Evolutionary conservation across 1,139 yeast genomes (phyloP).

Genomic region (Hemisphaericaspora xylofermentans): DNA sequence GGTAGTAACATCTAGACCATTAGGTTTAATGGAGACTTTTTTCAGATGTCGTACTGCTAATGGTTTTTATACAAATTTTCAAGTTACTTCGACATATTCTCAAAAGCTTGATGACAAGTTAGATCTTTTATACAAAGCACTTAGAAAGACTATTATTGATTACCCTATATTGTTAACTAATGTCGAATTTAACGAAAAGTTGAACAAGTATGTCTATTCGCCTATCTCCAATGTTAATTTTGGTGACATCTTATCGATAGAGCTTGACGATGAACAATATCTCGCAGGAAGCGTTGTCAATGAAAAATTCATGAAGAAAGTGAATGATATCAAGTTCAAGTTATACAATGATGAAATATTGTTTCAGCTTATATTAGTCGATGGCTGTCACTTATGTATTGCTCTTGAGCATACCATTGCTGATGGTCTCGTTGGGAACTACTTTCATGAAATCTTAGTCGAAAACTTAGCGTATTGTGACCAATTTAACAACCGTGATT

Average conservation of each 20-base stretch:
- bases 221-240: conserved; percentile 26
- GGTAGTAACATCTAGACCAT: conserved; percentile 19
- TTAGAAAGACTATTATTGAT: conserved; percentile 34
- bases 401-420: conserved; percentile 42
- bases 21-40: conserved; percentile 37
- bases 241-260: conserved; percentile 26
- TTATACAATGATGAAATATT: conserved; percentile 30
- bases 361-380: conserved; percentile 31
- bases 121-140: conserved; percentile 24
- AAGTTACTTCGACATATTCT: conserved; percentile 35
- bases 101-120: conserved; percentile 18
- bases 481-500: conserved; percentile 9
- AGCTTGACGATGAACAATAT: conserved; percentile 11
- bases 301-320: conserved; percentile 29
- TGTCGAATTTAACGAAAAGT: conserved; percentile 18
- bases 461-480: conserved; percentile 23
- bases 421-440: conserved; percentile 43
- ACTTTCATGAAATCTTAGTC: conserved; percentile 38
- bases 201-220: conserved; percentile 17
- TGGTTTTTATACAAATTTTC: conserved; percentile 33
- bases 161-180: conserved; percentile 37
- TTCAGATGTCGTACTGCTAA: conserved; percentile 34
- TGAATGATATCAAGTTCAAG: conserved; percentile 23
- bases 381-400: conserved; percentile 24
- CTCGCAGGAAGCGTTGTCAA: conserved; percentile 21